Percentiles rank a stretch among this genome's conserved stretches.
These are phyloP conservation scores for Sanguinoderma infundibulare DNA, from an alignment of 1,284 basidiomycete genomes.

Conservation along the genomic window DNA sequence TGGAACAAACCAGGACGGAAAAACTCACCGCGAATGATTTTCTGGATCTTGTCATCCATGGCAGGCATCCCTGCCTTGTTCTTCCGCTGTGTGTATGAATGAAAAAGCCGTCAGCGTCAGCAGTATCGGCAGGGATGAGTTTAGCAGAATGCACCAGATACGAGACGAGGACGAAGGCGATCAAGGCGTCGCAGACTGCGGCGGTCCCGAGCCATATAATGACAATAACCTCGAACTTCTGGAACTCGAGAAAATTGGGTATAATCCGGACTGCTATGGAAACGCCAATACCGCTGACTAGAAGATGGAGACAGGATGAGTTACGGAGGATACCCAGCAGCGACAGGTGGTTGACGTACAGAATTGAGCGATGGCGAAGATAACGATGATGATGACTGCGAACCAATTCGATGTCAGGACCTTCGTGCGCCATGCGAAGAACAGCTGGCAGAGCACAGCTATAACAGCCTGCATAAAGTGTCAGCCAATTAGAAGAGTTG, in stretches of 20 bases:
- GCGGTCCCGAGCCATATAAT: constrained; percentile 39
- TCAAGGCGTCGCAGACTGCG: constrained; percentile 33
- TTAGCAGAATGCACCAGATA: neutral
- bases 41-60: constrained; percentile 39
- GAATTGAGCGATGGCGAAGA: constrained; percentile 33
- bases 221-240: constrained; percentile 37
- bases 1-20: neutral
- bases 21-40: constrained; percentile 45
- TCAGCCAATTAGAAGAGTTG: neutral
- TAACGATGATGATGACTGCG: constrained; percentile 25
- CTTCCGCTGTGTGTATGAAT: constrained; percentile 35
- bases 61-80: constrained; percentile 40
- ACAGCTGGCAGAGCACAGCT: constrained; percentile 42
- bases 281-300: constrained; percentile 37
- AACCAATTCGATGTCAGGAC: constrained; percentile 36
- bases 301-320: neutral
- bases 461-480: constrained; percentile 35
- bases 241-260: constrained; percentile 36
- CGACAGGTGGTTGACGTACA: constrained; percentile 25
- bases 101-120: no score
- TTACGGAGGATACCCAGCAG: neutral
- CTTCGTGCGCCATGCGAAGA: constrained; percentile 46
- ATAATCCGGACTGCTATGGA: constrained; percentile 37
- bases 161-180: constrained; percentile 32
- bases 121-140: neutral